phyloP scores from a whole-genome alignment of 805 yeast genomes.

The Candida cerambycidarum region DNA sequence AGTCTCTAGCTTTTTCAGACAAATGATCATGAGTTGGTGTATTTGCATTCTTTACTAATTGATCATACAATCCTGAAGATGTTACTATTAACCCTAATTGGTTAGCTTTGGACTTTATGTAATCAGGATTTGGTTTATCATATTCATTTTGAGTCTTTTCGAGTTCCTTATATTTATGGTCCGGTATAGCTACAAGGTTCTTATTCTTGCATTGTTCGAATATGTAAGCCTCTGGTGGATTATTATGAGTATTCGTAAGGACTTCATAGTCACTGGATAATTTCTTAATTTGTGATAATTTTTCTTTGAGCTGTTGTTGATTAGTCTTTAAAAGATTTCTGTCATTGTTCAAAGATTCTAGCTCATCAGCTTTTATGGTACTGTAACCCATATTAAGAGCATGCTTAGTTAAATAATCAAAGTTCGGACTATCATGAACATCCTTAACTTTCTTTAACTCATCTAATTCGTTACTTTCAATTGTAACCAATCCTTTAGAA shows the following conservation, averaged over 20 bases:
- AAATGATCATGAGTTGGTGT: conserved; percentile 27
- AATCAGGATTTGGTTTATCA: conserved; percentile 34
- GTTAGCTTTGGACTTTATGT: conserved; percentile 35
- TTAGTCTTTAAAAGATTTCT: not conserved
- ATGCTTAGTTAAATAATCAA: conserved; percentile 23
- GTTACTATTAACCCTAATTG: conserved; percentile 33
- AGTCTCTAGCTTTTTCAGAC: conserved; percentile 18
- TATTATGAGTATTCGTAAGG: conserved; percentile 10
- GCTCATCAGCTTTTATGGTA: conserved; percentile 19
- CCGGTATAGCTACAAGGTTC: conserved; percentile 15
- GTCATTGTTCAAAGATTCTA: conserved; percentile 6
- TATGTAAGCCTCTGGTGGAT: conserved; percentile 32
- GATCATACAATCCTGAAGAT: conserved; percentile 29
- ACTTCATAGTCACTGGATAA: not conserved
- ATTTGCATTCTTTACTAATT: conserved; percentile 25
- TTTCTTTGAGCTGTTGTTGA: not conserved
- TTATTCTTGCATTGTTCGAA: conserved; percentile 21
- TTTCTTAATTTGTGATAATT: not conserved
- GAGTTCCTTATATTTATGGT: conserved; percentile 14
- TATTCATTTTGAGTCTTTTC: conserved; percentile 23
- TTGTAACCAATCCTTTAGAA: conserved; percentile 32
- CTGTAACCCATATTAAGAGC: conserved; percentile 20
- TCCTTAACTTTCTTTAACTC: conserved; percentile 7
- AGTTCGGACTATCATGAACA: conserved; percentile 23
- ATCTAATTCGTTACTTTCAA: conserved; percentile 21